These are phyloP conservation scores for Cucurbita argyrosperma DNA, from an alignment of 306 rosid species.

Conservation along the genomic window DNA sequence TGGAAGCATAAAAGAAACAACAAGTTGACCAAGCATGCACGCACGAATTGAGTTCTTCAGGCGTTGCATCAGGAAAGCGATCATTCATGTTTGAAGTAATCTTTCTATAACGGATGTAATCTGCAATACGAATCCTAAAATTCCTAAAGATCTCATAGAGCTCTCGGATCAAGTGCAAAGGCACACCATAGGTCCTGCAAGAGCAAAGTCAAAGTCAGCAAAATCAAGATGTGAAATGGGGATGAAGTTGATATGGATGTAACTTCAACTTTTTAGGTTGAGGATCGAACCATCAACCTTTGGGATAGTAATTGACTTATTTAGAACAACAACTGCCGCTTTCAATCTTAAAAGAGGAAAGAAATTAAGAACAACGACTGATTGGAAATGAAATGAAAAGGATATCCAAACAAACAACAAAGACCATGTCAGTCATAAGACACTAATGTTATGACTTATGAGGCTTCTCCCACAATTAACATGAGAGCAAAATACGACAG, in stretches of 20 bases:
- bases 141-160: constrained; percentile 97
- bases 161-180: constrained; percentile 93
- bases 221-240: constrained; percentile 8
- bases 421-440: not conserved
- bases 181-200: constrained; percentile 77
- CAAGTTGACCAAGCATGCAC: constrained; percentile 18
- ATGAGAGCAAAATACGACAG: not conserved
- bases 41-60: constrained; percentile 88
- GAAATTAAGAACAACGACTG: not conserved
- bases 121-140: constrained; percentile 76
- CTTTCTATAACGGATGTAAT: constrained; percentile 83
- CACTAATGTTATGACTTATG: not conserved
- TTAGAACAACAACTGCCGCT: not conserved
- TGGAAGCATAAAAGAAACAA: not conserved
- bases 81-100: constrained; percentile 98
- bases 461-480: not conserved
- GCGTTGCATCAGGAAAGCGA: constrained; percentile 92
- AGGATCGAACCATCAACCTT: not conserved
- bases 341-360: not conserved
- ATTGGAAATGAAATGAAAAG: not conserved
- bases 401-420: not conserved
- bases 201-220: constrained; percentile 5
- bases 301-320: not conserved
- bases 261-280: not conserved
- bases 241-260: not conserved